Base-by-base conservation (phyloP, 2,329 filamentous ascomycete species). In the Fusarium chuoi region DNA sequence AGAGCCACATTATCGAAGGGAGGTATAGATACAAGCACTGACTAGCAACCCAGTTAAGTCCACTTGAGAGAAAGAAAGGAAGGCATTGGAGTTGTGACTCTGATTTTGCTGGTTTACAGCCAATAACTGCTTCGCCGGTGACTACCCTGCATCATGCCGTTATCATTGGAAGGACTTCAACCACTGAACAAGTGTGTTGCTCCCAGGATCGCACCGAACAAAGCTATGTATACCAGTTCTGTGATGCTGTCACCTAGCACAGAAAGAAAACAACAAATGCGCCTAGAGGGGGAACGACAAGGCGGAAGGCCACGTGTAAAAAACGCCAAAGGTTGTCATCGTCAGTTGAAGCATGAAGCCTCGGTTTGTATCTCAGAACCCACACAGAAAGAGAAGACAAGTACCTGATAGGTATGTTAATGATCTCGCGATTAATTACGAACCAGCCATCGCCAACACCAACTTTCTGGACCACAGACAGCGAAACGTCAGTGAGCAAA, bases 91-190 rank as follows among this genome's bases (percentile, higher is more conserved):
- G 61, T 63, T 73, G 45, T 68, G 57, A 58, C 57, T 63, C 62
- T 58, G 66, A 62, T 56, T 73, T 49, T 46, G 62, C 22, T 56
- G 39, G 54, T 57, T 35, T 35, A 59, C 59, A 41, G 33, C 72
- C 72, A 78, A 73, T 77, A 63, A 63, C 54, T 70, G 49, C 46
- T 52, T 65, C 44, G 49, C 28, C 30, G 48, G 45, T 55, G 67
- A 58, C 45, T 59, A 49, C 55, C 24, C 42, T 44, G 55, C 60
- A 65, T 68, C 55, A 64, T 59, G 48, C 51, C 46, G 42, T 69
- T 64, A 52, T 61, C 49, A 64, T 75, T 74, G 68, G 64, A 56
- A 64, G 57, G 39, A 58, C 44, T 30, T 30, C 41, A 41, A 22
- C 58, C 65, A 75, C 59, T 55, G 48, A 62, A 39, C 52, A 66